Base-by-base conservation (phyloP, 1,284 basidiomycete genomes). In the Sphaerobolus stellatus region DNA sequence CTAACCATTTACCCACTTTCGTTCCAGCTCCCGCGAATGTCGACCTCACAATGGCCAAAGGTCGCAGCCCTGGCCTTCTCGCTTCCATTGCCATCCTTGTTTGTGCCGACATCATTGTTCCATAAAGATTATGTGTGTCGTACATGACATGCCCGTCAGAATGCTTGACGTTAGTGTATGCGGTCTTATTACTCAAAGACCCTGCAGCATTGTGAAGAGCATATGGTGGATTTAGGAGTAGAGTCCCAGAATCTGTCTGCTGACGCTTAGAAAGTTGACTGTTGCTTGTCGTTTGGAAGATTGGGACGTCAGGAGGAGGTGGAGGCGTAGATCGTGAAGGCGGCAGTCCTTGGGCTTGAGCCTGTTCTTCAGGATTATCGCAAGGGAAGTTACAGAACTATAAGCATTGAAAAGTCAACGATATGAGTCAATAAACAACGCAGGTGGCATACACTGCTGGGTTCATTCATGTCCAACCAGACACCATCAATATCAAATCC, bases 381-480 rank as follows among this genome's bases (percentile, higher is more conserved):
- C 73, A n/a, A 75, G 75, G 6, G 75, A 76, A 25, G 79, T 78
- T 33, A 83, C 82, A 59, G 83, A 86, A 29, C 83, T 83, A 28
- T 79, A 18, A 25, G 20, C 2, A 28, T 34, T 20, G 7, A 7
- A 29, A 54, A 48, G 25, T 13, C 13, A 20, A 24, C 18, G 7
- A 38, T 6, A 13, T 9, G 11, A 40, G 13, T 13, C 28, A 29
- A 14, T 11, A n/a, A n/a, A 22, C 13, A 43, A 8, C 13, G 4
- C 3, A 13, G 4, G 16, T 27, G 25, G 29, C 24, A 48, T 13
- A 31, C 6, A 29, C 18, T 28, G 30, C 30, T 24, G 14, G 46
- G n/a, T 41, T 48, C 53, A 51, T 88, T 87, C 84, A 89, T 88
- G 66, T 90, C 88, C 0, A 89, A 73, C 88, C 88, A 90, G 50